phyloP scores from a whole-genome alignment of 2,329 filamentous ascomycete genomes.

The Neopestalotiopsis sp. region DNA sequence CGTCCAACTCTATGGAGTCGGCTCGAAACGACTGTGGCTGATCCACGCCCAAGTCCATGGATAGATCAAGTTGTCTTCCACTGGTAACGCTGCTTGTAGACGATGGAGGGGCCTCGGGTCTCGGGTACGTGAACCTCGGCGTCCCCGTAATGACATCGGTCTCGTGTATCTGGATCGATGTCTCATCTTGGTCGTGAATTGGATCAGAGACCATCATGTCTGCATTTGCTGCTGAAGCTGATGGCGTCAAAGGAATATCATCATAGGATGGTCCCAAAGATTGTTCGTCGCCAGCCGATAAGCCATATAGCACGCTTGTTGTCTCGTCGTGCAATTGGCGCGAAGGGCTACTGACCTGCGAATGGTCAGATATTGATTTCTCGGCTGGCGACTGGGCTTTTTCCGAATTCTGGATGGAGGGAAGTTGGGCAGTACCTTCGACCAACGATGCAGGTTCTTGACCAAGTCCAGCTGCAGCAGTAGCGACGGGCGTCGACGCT shows the following conservation, averaged over 20 bases:
- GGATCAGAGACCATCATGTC: neutral
- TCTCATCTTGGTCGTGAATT: constrained; percentile 1
- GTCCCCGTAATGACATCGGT: constrained; percentile 21
- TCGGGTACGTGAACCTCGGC: constrained; percentile 34
- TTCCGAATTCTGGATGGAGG: constrained; percentile 26
- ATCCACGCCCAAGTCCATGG: constrained; percentile 42
- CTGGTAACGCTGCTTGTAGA: constrained; percentile 50
- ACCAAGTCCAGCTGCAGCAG: neutral
- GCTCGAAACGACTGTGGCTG: constrained; percentile 29
- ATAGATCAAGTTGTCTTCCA: constrained; percentile 56
- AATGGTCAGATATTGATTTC: constrained; percentile 30
- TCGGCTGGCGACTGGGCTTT: constrained; percentile 27
- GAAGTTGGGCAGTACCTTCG: constrained; percentile 21
- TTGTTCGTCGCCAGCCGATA: constrained; percentile 19
- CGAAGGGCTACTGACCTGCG: constrained; percentile 36
- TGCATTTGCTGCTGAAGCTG: neutral
- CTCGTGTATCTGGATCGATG: constrained; percentile 7
- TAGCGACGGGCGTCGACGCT: neutral
- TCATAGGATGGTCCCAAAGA: constrained; percentile 15
- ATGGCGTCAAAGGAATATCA: constrained; percentile 20
- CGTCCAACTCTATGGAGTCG: constrained; percentile 21
- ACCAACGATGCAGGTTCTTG: neutral
- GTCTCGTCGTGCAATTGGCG: constrained; percentile 34
- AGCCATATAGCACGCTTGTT: constrained; percentile 27
- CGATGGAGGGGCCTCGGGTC: constrained; percentile 38